Base-by-base conservation (phyloP, 257 asterid species). In the Solanum stenotomum region DNA sequence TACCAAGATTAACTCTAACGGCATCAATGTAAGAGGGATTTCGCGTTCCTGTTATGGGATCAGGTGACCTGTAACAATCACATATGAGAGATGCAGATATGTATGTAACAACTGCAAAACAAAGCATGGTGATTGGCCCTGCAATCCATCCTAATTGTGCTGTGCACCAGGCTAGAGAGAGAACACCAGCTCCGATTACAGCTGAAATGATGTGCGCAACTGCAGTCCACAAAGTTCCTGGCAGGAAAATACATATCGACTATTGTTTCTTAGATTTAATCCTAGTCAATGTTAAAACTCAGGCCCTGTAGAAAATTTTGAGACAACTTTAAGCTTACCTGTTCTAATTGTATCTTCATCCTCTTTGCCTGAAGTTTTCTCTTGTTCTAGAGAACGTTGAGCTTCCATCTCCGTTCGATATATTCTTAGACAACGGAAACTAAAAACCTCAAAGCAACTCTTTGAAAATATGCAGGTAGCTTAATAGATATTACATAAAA, bases 61-160 rank as follows among this genome's bases (percentile, higher is more conserved):
- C 89, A 27, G 92, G 91, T 3, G 94, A 88, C 42, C 86, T 85
- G 91, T 94, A 94, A 91, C 99, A 96, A 37, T 92, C 88, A 88
- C 88, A 84, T 86, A 96, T 93, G 35, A 95, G 93, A 42, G 75
- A 70, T 9, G 95, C 92, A 23, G 99, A 94, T 67, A 91, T 27
- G 33, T 92, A 85, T 2, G 98, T 94, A 31, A 96, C 89, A 3
- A 87, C 89, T 74, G 98, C 98, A 89, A 96, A 96, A 14, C 91
- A 88, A 27, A 92, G 37, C 93, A 96, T 65, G 71, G 93, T 81
- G 35, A 93, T 42, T 4, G 99, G 98, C 42, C 96, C 99, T 22
- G 95, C 98, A 74, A 95, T 89, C 98, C 99, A 96, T 31, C 99
- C 99, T 6, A 95, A 92, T 90, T 89, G 95, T 2, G 99, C 91